Base-by-base conservation (phyloP, 331 rosid genomes). In the Malus hybrid region DNA sequence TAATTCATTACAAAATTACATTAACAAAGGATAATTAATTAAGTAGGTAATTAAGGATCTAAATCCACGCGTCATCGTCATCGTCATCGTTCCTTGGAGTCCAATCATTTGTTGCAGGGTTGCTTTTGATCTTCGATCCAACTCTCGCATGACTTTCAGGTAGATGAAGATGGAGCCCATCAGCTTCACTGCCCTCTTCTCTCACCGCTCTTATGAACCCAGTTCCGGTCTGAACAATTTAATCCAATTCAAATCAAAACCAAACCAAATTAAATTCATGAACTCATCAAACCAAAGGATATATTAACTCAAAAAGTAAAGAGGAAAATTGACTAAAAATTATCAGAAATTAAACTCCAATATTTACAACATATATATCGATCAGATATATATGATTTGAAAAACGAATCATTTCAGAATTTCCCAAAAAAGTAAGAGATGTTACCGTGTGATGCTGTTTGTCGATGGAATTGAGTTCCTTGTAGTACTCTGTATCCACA, bases 51-150 rank as follows among this genome's bases (percentile, higher is more conserved):
- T 68, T n/a, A 55, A 14, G 9, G 3, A 57, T 74, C 63, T 58
- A 68, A 78, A 72, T 13, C 73, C 82, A 57, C 73, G 84, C 89
- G 85, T 71, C 81, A 65, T 77, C 70, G 69, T 71, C 81, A 65
- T 77, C 70, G 69, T 83, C 86, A 66, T 80, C 82, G 52, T 46
- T 42, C 26, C 55, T 82, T 1, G 97, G 96, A 82, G 85, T 77
- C 97, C 96, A 92, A 28, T 92, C 97, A 63, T 92, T 92, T 1
- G 92, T 92, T 46, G 97, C 97, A 7, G 96, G 97, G 77, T 92
- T 92, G 79, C 97, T 77, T 84, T 78, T 87, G 71, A 72, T 74
- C 65, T 52, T 85, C 19, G 10, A 14, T 6, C 65, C 80, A 52
- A 63, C 78, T 42, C 33, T 69, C 65, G 78, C 83, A 62, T 79